Percentiles rank a stretch among this genome's conserved stretches.
These are phyloP conservation scores for Pinus tabuliformis DNA, from an alignment of 75 land plant species.

Conservation along the genomic window DNA sequence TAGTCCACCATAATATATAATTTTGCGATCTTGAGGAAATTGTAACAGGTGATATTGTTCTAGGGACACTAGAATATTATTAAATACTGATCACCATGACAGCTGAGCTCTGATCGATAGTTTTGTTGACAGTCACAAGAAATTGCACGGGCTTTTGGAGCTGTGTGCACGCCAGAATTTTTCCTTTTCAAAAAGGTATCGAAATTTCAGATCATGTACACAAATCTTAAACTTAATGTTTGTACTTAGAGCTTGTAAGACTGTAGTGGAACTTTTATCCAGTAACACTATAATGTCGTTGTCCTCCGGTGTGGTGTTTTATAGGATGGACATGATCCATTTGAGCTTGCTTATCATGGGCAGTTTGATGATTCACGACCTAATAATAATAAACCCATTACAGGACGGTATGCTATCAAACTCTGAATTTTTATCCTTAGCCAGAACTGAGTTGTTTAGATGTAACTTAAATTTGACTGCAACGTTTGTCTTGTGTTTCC, in stretches of 20 bases:
- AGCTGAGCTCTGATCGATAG: neutral
- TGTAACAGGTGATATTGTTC: neutral
- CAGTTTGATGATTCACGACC: slow-evolving; percentile 96
- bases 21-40: neutral
- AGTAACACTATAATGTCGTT: neutral
- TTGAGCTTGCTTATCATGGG: slow-evolving; percentile 93
- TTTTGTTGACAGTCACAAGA: slow-evolving; percentile 70
- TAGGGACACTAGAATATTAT: neutral
- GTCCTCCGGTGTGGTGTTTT: neutral
- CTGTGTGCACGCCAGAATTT: slow-evolving; percentile 95
- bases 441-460: neutral
- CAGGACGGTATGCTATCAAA: slow-evolving; percentile 67
- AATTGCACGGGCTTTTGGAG: slow-evolving; percentile 90
- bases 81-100: neutral
- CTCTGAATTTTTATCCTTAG: neutral
- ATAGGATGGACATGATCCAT: slow-evolving; percentile 80
- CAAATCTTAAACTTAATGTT: neutral
- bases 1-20: neutral
- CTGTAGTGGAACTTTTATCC: neutral
- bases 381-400: slow-evolving; percentile 61
- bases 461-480: neutral
- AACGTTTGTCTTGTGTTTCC: slow-evolving; percentile 7
- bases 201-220: neutral
- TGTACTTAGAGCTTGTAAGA: neutral
- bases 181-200: slow-evolving; percentile 85